Conservation (phyloP, 192 early-diverging fungal species). For the Gamsiella multidivaricata region DNA sequence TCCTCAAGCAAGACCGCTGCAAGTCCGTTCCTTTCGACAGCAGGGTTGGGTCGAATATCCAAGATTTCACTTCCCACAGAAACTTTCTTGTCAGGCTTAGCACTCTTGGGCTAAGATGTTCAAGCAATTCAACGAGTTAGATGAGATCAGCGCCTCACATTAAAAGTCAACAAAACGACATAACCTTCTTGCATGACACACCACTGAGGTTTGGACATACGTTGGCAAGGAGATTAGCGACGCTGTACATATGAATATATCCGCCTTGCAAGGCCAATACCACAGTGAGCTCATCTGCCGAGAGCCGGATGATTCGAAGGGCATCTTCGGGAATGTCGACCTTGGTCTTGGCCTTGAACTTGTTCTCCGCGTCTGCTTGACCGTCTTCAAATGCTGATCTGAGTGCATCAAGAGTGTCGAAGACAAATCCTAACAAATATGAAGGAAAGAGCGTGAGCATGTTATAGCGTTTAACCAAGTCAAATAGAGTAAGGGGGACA, state of each 20-base stretch:
- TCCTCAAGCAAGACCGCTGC: slow-evolving; percentile 64
- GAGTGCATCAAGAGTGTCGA: slow-evolving; percentile 40
- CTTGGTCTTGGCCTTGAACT: slow-evolving; percentile 31
- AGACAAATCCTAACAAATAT: slow-evolving; percentile 51
- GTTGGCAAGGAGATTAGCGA: slow-evolving; percentile 46
- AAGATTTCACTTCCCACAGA: slow-evolving; percentile 58
- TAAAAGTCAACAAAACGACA: not conserved
- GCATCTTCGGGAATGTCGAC: slow-evolving; percentile 36
- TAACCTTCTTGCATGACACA: not conserved
- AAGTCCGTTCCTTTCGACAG: slow-evolving; percentile 52
- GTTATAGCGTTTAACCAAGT: not conserved
- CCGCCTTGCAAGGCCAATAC: slow-evolving; percentile 51
- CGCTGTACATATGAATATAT: slow-evolving; percentile 46
- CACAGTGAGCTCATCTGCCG: slow-evolving; percentile 57
- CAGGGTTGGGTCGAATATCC: slow-evolving; percentile 75
- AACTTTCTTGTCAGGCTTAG: slow-evolving; percentile 52
- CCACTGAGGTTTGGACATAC: slow-evolving; percentile 51
- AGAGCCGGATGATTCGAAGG: slow-evolving; percentile 56
- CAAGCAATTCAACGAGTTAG: too few relatives aligned
- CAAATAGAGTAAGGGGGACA: not conserved
- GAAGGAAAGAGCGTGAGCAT: not conserved
- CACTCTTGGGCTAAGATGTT: slow-evolving; percentile 39
- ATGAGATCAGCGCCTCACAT: too few relatives aligned
- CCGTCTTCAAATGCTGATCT: slow-evolving; percentile 52
- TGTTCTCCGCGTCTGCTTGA: slow-evolving; percentile 20